Base-by-base conservation (phyloP, 331 rosid species). In the Acacia pycnantha region DNA sequence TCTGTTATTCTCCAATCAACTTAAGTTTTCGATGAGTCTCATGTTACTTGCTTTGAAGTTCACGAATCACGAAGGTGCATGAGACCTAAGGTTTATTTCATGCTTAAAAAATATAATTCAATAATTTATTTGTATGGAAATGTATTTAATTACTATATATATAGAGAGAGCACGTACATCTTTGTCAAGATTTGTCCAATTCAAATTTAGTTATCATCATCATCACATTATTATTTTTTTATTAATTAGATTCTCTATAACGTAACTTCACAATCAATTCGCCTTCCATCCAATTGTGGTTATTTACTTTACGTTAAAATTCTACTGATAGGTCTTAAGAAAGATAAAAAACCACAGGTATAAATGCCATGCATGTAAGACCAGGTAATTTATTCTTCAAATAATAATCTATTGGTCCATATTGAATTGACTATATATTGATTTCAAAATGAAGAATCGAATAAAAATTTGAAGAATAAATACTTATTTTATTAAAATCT, bases 1-100 rank as follows among this genome's bases (percentile, higher is more conserved):
- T 82, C 73, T 41, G 46, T 26, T 64, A 22, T 43, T 74, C 70
- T 47, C 53, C 7, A 15, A 58, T 82, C 27, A 62, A 15, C 78
- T 31, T 54, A 46, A 73, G 74, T 66, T 58, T 84, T 69, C 85
- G 84, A 78, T 84, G 70, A 75, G 74, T 78, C 71, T 82, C 84
- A 82, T 66, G 84, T 6, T 5, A 54, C 11, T 19, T 77, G 64
- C 46, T 70, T 84, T 74, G 76, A 82, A 84, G 10, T 75, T 81
- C 78, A 64, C 78, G 86, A 78, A 69, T 81, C 78, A 64, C 78
- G 86, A 78, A 69, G 79, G 11, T 51, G 16, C 37, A 50, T 54
- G 78, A 19, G n/a, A 71, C 54, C 41, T 77, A 69, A 10, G 24
- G 54, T 47, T 74, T n/a, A n/a, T n/a, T 74, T 59, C 18, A 3